Conservation (phyloP, 2,329 filamentous ascomycete genomes). For the Ophiocordyceps camponoti-floridani region DNA sequence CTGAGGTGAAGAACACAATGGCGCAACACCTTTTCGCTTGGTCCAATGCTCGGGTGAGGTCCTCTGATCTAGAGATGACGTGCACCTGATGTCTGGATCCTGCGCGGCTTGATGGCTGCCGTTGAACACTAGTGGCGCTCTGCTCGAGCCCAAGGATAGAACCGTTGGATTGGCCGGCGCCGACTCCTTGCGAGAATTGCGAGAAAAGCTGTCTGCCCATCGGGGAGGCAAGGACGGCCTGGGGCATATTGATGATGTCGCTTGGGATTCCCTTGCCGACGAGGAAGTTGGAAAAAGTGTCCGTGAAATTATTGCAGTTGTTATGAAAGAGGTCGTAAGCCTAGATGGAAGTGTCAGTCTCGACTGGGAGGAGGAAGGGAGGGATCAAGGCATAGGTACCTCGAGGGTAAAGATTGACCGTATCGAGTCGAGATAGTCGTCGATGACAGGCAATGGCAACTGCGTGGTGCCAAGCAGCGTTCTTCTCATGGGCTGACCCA, state of each 20-base stretch:
- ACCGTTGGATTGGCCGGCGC: conserved; percentile 29
- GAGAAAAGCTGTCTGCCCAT: conserved; percentile 79
- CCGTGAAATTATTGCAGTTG: conserved; percentile 97
- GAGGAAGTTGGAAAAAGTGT: conserved; percentile 80
- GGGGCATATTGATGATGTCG: conserved; percentile 70
- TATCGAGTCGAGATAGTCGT: conserved; percentile 76
- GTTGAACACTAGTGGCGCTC: conserved; percentile 9
- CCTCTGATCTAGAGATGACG: conserved; percentile 29
- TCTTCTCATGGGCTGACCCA: conserved; percentile 66
- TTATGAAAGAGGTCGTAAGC: conserved; percentile 80
- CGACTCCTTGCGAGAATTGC: conserved; percentile 37
- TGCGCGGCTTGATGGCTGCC: neutral
- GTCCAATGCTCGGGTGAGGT: conserved; percentile 18
- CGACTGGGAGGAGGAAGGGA: too few species aligned
- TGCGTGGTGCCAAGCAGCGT: conserved; percentile 60
- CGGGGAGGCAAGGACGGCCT: conserved; percentile 69
- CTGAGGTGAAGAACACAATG: conserved; percentile 82
- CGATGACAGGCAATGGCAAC: conserved; percentile 61
- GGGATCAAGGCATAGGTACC: conserved; percentile 19
- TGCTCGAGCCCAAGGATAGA: conserved; percentile 34
- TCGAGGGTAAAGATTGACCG: conserved; percentile 67
- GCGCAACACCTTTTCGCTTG: conserved; percentile 53
- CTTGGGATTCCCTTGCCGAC: conserved; percentile 76
- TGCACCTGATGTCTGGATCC: conserved; percentile 26
- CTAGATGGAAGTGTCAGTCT: conserved; percentile 17